Evolutionary conservation across 164 flowering plant species (phyloP).

Genomic region (Liquidambar formosana): DNA sequence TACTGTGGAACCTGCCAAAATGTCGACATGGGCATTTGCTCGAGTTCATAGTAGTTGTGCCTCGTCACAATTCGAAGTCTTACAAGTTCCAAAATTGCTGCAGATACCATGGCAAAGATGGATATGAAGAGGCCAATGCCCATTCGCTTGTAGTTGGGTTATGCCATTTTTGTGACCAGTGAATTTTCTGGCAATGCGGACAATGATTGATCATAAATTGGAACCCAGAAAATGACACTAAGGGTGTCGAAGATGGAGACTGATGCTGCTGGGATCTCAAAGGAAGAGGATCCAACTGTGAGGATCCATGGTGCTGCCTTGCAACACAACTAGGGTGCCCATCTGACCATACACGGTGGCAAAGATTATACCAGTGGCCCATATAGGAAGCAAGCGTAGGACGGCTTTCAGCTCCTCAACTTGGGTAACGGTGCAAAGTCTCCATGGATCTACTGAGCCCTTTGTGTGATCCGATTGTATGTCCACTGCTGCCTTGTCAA

Average conservation of each 20-base stretch:
- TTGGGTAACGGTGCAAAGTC: conserved; percentile 70
- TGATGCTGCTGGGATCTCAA: conserved; percentile 57
- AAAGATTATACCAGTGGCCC: conserved; percentile 66
- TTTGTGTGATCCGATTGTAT: conserved; percentile 37
- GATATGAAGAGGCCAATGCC: conserved; percentile 73
- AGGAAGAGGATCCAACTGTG: conserved; percentile 34
- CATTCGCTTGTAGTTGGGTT: conserved; percentile 73
- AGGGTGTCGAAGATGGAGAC: conserved; percentile 62
- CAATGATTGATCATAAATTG: conserved; percentile 53
- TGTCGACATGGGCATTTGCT: too few species aligned
- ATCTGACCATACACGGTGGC: conserved; percentile 61
- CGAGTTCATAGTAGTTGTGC: conserved; percentile 38
- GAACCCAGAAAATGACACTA: conserved; percentile 65
- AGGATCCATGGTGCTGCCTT: conserved; percentile 55
- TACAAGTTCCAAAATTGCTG: conserved; percentile 47
- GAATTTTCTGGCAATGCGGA: conserved; percentile 46
- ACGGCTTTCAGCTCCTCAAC: conserved; percentile 73
- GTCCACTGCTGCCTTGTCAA: conserved; percentile 76
- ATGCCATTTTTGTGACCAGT: conserved; percentile 63
- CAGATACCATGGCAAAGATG: conserved; percentile 52
- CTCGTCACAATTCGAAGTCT: conserved; percentile 43
- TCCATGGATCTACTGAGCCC: conserved; percentile 49
- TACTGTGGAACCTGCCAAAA: too few species aligned
- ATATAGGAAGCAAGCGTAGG: conserved; percentile 57
- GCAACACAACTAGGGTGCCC: conserved; percentile 54